Evolutionary conservation across 495 filamentous ascomycete species (phyloP), one percentile per base, ranked within the genome.

Genomic region (Aspergillus avenaceus): DNA sequence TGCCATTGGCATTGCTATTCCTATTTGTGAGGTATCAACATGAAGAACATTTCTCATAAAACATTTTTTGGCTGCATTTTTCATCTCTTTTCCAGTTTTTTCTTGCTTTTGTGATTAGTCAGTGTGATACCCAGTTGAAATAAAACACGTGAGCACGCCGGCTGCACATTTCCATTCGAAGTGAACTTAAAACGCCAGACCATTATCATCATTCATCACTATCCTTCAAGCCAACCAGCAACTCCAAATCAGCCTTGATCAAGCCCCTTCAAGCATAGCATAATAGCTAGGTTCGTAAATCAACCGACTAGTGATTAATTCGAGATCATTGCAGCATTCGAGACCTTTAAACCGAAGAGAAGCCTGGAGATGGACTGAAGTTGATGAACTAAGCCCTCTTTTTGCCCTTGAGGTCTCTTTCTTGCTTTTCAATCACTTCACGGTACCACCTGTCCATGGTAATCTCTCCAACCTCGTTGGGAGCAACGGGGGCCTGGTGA

Each of bases 1-100:
- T n/a, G 31, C 34, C 50, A 43, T 48, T 32, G 34, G 18, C 7
- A 38, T 38, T n/a, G n/a, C n/a, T 38, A 38, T 38, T 5, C 11
- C 16, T 38, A 38, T 38, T 12, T 21, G 34, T 13, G 21, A 38
- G 49, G 8, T 7, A 41, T 40, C 21, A 38, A 38, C 34, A 38
- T 38, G 34, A 38, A 38, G 21, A 38, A 3, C 34, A 38, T 21
- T 19, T 13, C 8, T 3, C 34, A 21, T 38, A 3, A 3, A 3
- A 19, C 34, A 3, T 36, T 36, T 34, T 13, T 34, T n/a, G 3
- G 4, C 14, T 32, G 9, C 31, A 34, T 34, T 34, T 34, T 34
- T 34, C n/a, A 13, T 12, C 18, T 12, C n/a, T 21, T 38, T 36
- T 38, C 21, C 21, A 19, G 14, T 38, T 16, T n/a, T 38, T 38